Base-by-base conservation (phyloP, 1,284 basidiomycete genomes). In the Stygiomarasmius scandens region DNA sequence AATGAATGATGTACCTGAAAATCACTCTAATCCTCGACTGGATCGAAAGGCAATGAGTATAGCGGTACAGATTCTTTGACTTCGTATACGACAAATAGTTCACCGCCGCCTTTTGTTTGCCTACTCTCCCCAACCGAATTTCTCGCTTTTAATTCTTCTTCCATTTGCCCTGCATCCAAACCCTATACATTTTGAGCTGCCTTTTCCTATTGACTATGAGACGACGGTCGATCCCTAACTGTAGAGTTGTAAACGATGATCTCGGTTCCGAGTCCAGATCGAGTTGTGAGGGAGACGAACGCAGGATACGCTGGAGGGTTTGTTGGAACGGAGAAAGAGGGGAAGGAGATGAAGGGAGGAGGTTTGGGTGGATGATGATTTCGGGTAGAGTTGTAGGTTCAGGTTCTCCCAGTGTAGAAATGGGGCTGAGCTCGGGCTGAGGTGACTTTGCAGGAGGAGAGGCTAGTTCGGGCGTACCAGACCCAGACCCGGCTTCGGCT, bases 121-220 rank as follows among this genome's bases (percentile, higher is more conserved):
- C n/a, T n/a, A n/a, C n/a, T n/a, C n/a, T n/a, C n/a, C n/a, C n/a
- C n/a, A n/a, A n/a, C n/a, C n/a, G n/a, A n/a, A n/a, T 32, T 32
- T 32, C 12, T 32, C 12, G 6, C 12, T 32, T 32, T 24, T 49
- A 51, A 19, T 49, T 11, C 24, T 90, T 92, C 54, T 78, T 76
- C 66, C 95, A 95, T 71, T 91, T 92, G 2, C 86, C 92, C 73
- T 96, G 93, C 85, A 96, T 88, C 93, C 93, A 96, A 3, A 95
- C 92, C 46, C 95, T 79, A 71, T 96, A 96, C 95, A 98, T 98
- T 74, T 96, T 95, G 54, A 96, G 75, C 74, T 95, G 89, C 56
- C 93, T 80, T 72, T 96, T 97, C 52, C 95, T 81, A 71, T 98
- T 98, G 43, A 98, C 87, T 50, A 98, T 79, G 60, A 98, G 74